These are phyloP conservation scores for Melaleuca alternifolia DNA, from an alignment of 345 rosid species.

Conservation along the genomic window DNA sequence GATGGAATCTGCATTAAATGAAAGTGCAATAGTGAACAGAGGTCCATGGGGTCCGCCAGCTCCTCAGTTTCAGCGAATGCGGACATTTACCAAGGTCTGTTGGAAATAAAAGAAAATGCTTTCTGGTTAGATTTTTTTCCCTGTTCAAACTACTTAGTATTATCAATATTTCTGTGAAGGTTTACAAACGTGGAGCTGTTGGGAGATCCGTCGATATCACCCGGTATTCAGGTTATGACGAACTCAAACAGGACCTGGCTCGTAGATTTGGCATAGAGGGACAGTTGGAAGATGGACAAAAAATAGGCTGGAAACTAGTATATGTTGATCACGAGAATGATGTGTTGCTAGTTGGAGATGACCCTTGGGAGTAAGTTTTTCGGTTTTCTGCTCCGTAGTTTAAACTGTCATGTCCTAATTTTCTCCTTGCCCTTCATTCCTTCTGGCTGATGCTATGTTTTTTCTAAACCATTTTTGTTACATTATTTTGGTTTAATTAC, in stretches of 20 bases:
- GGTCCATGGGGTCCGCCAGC: constrained; percentile 34
- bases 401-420: background rate
- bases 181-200: constrained; percentile 72
- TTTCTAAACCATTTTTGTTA: background rate
- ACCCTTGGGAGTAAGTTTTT: constrained; percentile 72
- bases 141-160: background rate
- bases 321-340: constrained; percentile 71
- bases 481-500: background rate
- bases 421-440: background rate
- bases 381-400: background rate
- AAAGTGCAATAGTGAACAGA: constrained; percentile 28
- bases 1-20: constrained; percentile 44
- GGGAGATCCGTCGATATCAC: constrained; percentile 73
- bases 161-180: constrained; percentile 20
- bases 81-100: constrained; percentile 60
- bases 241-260: constrained; percentile 66
- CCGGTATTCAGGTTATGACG: constrained; percentile 59
- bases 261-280: constrained; percentile 77
- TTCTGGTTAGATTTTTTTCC: background rate
- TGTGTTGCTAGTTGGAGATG: constrained; percentile 70
- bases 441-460: background rate
- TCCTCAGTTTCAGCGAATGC: constrained; percentile 43
- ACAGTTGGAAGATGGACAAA: constrained; percentile 56
- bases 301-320: constrained; percentile 73
- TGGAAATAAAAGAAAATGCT: background rate